These are phyloP conservation scores for Stephania yunnanensis DNA, from an alignment of 164 flowering plant genomes.

Conservation along the genomic window DNA sequence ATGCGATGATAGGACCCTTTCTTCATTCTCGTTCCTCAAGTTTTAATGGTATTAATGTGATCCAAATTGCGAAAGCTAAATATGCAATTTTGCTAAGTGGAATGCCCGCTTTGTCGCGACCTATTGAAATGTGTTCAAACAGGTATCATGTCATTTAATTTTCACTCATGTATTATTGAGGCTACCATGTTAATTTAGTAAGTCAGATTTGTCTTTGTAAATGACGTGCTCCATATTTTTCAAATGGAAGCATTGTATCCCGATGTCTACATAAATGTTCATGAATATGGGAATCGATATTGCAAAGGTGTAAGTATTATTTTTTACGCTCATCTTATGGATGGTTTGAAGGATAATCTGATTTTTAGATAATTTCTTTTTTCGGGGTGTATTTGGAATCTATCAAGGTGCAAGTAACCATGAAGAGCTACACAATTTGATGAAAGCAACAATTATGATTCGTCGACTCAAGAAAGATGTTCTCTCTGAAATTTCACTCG, in stretches of 20 bases:
- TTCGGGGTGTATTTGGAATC: constrained; percentile 72
- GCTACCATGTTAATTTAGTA: background rate
- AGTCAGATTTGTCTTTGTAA: background rate
- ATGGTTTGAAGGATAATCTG: background rate
- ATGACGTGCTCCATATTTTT: background rate
- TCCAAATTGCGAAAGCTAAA: constrained; percentile 59
- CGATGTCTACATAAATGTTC: constrained; percentile 75
- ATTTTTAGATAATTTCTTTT: background rate
- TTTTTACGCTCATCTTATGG: background rate
- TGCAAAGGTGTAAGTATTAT: constrained; percentile 86
- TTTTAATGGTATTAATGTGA: background rate
- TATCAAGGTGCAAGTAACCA: constrained; percentile 99
- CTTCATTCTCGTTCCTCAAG: no score
- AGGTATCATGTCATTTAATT: constrained; percentile 42
- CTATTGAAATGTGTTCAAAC: constrained; percentile 92
- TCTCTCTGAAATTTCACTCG: constrained; percentile 77
- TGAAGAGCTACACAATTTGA: constrained; percentile 94
- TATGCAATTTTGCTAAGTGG: constrained; percentile 84
- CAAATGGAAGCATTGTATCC: constrained; percentile 97
- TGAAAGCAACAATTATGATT: constrained; percentile 93
- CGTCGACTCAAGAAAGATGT: constrained; percentile 98
- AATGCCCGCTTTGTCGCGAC: constrained; percentile 96
- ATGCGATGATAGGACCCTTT: no score
- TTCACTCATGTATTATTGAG: no score
- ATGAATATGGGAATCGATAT: constrained; percentile 85